Evolutionary conservation across 2,329 filamentous ascomycete genomes (phyloP), one percentile per base, ranked within the genome.

Genomic region (Microdochium trichocladiopsis): DNA sequence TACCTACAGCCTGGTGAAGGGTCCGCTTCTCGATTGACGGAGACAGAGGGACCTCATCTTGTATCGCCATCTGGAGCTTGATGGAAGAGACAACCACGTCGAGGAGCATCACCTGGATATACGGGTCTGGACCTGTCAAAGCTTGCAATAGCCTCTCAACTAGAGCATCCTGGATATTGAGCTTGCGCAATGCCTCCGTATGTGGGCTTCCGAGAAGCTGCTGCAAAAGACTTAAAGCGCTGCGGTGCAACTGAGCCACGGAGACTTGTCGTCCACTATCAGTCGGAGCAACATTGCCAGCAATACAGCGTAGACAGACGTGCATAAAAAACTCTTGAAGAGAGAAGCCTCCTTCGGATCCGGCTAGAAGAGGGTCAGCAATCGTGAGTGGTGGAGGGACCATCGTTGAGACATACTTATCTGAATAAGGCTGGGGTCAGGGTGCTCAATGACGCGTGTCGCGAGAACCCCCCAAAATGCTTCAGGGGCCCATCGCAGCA

Each of bases 61-160:
- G 61, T 2, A 67, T 59, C 3, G 68, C 57, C 49, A 82, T 76
- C 43, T 79, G 74, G 43, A 94, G 77, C 62, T 84, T 90, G 10
- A 96, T 75, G 3, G 87, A 78, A 48, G 84, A 83, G 60, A 88
- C 82, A 2, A 92, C 79, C n/a, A 89, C 84, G 61, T 92, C 88
- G 23, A 96, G 78, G 10, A 96, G 71, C 0, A 90, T 76, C 14
- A 87, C 84, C 61, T 95, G 91, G 1, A 93, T 79, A 50, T 84
- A 84, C 25, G 84, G 79, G 58, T 90, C 88, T 1, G 80, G 71
- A 5, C 78, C 75, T 36, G 76, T 68, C 21, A 90, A 72, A 16
- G 84, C 79, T 60, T 78, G 76, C 25, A 75, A 72, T 5, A 95
- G 76, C 56, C 83, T 80, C 28, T 86, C 82, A 54, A 94, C 86